These are phyloP conservation scores for Pestalotiopsis sp. DNA, from an alignment of 2,329 filamentous ascomycete species.

Conservation along the genomic window DNA sequence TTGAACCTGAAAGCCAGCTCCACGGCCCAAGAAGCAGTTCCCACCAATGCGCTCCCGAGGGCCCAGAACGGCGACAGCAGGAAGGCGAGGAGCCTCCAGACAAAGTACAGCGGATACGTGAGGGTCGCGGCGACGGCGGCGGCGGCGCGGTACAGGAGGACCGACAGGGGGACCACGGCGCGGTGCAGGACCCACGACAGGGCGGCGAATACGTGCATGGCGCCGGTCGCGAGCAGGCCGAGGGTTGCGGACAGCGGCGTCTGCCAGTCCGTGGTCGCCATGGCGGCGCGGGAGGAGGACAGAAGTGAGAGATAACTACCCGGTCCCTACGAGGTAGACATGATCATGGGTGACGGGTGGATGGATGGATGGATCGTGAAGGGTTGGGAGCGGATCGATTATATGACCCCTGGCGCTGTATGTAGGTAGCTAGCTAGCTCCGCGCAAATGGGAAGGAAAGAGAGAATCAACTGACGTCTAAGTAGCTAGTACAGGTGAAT, in stretches of 20 bases:
- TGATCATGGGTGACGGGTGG: background rate
- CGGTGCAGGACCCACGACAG: background rate
- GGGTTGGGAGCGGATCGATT: no score
- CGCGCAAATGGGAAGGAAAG: no score
- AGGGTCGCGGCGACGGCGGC: conserved; percentile 30
- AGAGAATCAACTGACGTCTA: no score
- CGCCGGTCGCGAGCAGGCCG: background rate
- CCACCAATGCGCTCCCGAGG: conserved; percentile 20
- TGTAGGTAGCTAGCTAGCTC: no score
- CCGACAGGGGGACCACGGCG: background rate
- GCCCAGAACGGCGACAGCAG: conserved; percentile 31
- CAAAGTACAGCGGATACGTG: conserved; percentile 29
- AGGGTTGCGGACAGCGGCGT: background rate
- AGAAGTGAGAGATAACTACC: background rate
- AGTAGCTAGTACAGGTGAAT: no score
- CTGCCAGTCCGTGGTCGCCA: conserved; percentile 6
- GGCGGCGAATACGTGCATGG: background rate
- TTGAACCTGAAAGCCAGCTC: conserved; percentile 28
- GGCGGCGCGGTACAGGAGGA: background rate
- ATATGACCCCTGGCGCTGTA: no score
- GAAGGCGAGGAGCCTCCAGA: conserved; percentile 24
- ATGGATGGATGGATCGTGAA: background rate
- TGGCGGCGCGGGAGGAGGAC: background rate
- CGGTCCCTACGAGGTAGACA: background rate
- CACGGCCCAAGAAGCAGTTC: conserved; percentile 17